Evolutionary conservation across 192 early-diverging fungal genomes (phyloP).

Genomic region (Pilobolus umbonatus): DNA sequence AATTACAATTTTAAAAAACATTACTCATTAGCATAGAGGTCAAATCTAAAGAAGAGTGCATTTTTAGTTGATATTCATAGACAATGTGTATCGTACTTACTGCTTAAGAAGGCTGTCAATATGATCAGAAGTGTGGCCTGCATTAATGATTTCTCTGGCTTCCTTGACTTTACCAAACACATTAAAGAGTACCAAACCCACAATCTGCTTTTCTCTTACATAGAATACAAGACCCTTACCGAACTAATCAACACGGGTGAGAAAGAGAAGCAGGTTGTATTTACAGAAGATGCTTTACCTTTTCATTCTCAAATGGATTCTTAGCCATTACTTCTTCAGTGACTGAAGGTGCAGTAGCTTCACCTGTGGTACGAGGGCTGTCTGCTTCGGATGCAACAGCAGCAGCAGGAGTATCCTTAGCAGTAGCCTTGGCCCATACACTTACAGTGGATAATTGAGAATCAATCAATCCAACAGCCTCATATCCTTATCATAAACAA

Average conservation of each 20-base stretch:
- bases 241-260: constrained; percentile 30
- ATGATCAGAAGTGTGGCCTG: constrained; percentile 24
- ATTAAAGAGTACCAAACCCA: constrained; percentile 58
- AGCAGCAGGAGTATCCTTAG: constrained; percentile 25
- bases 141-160: constrained; percentile 53
- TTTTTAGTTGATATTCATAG: neutral
- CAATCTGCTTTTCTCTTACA: constrained; percentile 46
- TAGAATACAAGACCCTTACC: constrained; percentile 61
- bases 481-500: constrained; percentile 41
- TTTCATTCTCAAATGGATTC: constrained; percentile 14
- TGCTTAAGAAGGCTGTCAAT: constrained; percentile 27
- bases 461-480: constrained; percentile 60
- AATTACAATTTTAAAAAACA: no score
- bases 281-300: neutral
- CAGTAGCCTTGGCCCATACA: constrained; percentile 54
- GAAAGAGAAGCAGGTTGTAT: neutral
- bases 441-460: constrained; percentile 51
- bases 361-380: constrained; percentile 26
- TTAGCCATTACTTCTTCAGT: constrained; percentile 16
- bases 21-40: constrained; percentile 10
- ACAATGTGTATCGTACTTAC: constrained; percentile 14
- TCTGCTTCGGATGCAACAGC: constrained; percentile 28
- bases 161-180: constrained; percentile 57
- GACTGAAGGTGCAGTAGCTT: constrained; percentile 25
- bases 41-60: neutral